Percentiles rank a stretch among this genome's conserved stretches.
Evolutionary conservation across 306 rosid genomes (phyloP).

Genomic region (Quillaja saponaria): DNA sequence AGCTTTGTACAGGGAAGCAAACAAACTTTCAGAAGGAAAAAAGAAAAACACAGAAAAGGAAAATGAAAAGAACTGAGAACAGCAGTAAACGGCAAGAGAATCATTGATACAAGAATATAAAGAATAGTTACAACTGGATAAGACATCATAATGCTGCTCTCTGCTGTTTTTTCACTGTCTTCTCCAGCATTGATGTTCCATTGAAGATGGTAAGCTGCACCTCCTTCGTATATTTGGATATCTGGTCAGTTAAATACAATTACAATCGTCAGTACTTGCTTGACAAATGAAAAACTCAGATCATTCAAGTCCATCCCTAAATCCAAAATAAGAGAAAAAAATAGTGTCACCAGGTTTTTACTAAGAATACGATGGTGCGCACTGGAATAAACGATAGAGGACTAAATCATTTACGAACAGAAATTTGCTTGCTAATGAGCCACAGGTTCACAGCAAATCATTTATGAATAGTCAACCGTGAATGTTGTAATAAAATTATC

Average conservation of each 20-base stretch:
- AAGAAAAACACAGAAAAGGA: constrained; percentile 5
- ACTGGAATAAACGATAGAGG: not conserved
- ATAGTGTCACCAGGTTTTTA: no score
- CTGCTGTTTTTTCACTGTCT: constrained; percentile 71
- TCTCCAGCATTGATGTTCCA: constrained; percentile 93
- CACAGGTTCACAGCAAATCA: not conserved
- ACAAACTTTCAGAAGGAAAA: constrained; percentile 24
- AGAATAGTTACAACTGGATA: constrained; percentile 38
- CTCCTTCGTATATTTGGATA: constrained; percentile 72
- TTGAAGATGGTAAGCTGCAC: constrained; percentile 93
- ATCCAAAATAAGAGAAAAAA: not conserved
- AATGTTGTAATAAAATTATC: no score
- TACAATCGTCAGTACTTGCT: constrained; percentile 16
- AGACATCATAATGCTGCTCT: constrained; percentile 34
- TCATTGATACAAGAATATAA: constrained; percentile 39
- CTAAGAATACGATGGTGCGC: not conserved
- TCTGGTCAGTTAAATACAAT: constrained; percentile 42
- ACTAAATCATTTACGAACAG: no score
- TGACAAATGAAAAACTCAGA: no score
- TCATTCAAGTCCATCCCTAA: no score
- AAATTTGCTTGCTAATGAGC: not conserved
- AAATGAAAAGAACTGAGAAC: constrained; percentile 23
- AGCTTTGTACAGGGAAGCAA: constrained; percentile 46
- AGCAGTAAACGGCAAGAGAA: constrained; percentile 28
- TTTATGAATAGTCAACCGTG: no score